These are phyloP conservation scores for Eugenia klotzschiana DNA, from an alignment of 441 rosid species.

Conservation along the genomic window DNA sequence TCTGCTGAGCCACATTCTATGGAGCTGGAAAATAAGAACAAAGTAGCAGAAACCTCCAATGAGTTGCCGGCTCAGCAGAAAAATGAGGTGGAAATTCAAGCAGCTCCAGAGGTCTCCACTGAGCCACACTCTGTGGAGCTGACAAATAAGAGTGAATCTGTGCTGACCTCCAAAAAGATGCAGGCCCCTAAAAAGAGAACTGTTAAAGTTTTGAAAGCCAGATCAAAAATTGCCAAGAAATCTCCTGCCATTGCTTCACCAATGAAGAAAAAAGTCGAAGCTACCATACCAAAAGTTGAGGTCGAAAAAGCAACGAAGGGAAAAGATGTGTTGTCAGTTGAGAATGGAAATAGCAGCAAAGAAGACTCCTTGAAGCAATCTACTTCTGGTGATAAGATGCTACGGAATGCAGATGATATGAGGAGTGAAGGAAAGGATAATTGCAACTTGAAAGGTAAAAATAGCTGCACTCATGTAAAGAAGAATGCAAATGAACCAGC, in stretches of 20 bases:
- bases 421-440: neutral
- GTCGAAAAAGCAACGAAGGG: neutral
- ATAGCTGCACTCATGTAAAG: neutral
- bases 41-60: neutral
- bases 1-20: neutral
- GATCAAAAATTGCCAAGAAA: conserved; percentile 24
- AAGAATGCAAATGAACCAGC: neutral
- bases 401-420: neutral
- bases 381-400: conserved; percentile 14
- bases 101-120: conserved; percentile 1
- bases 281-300: neutral
- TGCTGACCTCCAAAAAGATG: neutral
- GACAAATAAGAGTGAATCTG: neutral
- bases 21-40: conserved; percentile 17
- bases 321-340: neutral
- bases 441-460: conserved; percentile 1
- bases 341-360: conserved; percentile 4
- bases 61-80: neutral
- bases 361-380: conserved; percentile 6
- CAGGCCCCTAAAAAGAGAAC: conserved; percentile 19
- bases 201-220: conserved; percentile 18
- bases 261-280: conserved; percentile 10
- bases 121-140: neutral
- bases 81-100: conserved; percentile 8
- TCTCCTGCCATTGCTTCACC: conserved; percentile 7